Evolutionary conservation across 2,329 filamentous ascomycete species (phyloP), one percentile per base, ranked within the genome.

Genomic region (Hymenoscyphus repandus): DNA sequence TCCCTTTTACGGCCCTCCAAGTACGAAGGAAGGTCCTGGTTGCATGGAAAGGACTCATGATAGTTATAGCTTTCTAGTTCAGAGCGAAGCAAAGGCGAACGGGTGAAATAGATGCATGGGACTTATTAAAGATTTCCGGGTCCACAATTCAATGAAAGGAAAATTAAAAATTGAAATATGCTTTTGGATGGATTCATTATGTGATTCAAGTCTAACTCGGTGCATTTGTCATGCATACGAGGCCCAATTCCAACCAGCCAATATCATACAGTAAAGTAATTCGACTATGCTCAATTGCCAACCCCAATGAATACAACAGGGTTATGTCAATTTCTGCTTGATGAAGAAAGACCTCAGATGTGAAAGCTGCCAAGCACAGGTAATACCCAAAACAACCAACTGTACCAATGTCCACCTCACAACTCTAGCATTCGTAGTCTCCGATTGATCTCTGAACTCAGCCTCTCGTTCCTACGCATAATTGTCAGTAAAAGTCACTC

Each of bases 291-390:
- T 27, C 22, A 27, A 7, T 4, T 27, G 4, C 46, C 38, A 45
- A 51, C 15, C 40, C 49, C 41, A 36, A 36, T 37, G 11, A 41
- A 27, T 27, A 27, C 22, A 7, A 27, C 7, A 27, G 4, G 22
- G 2, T 37, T 82, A 99, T 53, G 93, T 97, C 69, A 99, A 83
- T 80, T 99, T 99, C 77, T 97, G 92, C 80, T 99, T 99, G 77
- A 99, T 99, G 76, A 99, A 99, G 80, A 99, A 99, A 42, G 88
- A 87, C 62, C 93, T 82, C 63, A 99, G 79, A 72, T 99, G 92
- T 48, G 90, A 95, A 42, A 99, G 77, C 72, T 99, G 93, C 93
- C 93, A 99, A 55, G 90, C 88, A 73, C 93, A 99, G 32, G 93
- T 96, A 50, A 85, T 77, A 49, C 85, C 88, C 48, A 99, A 77